Evolutionary conservation across 345 rosid genomes (phyloP).

Genomic region (Linum lewisii): DNA sequence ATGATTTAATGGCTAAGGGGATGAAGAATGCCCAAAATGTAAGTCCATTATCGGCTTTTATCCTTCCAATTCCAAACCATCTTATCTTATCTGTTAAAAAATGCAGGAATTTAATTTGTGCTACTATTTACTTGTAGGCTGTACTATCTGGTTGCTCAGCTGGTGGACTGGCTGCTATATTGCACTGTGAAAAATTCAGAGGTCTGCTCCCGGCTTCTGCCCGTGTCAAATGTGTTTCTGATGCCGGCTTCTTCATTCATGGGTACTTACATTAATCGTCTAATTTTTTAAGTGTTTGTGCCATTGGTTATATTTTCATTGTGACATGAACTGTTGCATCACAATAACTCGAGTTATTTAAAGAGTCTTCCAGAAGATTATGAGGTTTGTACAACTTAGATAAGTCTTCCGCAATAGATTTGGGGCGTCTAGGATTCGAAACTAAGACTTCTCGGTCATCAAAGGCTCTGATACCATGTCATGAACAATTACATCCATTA

Average conservation of each 20-base stretch:
- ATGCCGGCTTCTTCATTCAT: conserved; percentile 89
- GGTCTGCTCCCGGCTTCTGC: conserved; percentile 52
- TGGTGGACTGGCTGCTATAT: conserved; percentile 79
- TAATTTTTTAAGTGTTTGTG: conserved; percentile 13
- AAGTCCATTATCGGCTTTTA: conserved; percentile 7
- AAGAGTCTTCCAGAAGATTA: no score
- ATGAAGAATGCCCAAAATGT: conserved; percentile 79
- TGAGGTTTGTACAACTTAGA: no score
- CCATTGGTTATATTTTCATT: not conserved
- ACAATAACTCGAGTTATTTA: no score
- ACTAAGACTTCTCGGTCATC: no score
- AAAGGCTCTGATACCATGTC: no score
- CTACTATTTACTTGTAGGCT: conserved; percentile 34
- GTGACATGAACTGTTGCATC: no score
- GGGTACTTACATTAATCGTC: conserved; percentile 43
- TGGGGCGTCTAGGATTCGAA: no score
- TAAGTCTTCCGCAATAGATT: no score
- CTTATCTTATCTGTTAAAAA: no score
- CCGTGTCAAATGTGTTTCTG: conserved; percentile 83
- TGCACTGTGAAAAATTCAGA: conserved; percentile 82
- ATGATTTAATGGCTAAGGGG: conserved; percentile 69
- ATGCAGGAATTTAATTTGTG: no score
- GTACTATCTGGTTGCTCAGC: conserved; percentile 93
- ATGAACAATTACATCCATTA: no score
- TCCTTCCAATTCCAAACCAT: not conserved